Conservation (phyloP, 2,329 filamentous ascomycete species). For the Cladosporium velox region DNA sequence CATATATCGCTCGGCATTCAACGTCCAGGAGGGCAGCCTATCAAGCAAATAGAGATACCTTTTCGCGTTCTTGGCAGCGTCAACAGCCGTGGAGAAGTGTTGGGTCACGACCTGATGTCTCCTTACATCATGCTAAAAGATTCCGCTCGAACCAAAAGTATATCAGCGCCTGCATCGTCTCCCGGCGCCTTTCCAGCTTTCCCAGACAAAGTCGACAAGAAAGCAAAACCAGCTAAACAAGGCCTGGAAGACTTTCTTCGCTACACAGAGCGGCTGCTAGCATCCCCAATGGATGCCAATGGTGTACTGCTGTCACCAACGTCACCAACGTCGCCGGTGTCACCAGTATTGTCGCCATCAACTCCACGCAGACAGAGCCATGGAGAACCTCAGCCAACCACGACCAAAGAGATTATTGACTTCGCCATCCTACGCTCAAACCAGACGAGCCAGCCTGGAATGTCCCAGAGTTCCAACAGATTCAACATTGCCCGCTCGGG, state of each 20-base stretch:
- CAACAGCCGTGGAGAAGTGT: conserved; percentile 81
- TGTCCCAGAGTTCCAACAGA: conserved; percentile 77
- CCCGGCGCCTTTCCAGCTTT: conserved; percentile 25
- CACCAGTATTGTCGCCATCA: conserved; percentile 57
- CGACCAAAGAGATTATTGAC: conserved; percentile 83
- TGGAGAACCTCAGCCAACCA: conserved; percentile 53
- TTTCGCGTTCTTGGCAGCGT: conserved; percentile 94
- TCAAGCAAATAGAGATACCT: conserved; percentile 87
- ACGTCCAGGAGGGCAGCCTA: conserved; percentile 74
- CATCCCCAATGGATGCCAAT: conserved; percentile 56
- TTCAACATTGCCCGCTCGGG: conserved; percentile 95
- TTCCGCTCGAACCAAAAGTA: conserved; percentile 60
- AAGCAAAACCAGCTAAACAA: conserved; percentile 36
- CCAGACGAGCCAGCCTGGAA: conserved; percentile 57
- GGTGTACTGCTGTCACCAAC: conserved; percentile 72
- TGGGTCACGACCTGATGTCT: conserved; percentile 91
- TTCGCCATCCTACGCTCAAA: conserved; percentile 80
- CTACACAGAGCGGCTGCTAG: conserved; percentile 76
- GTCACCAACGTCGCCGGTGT: conserved; percentile 42
- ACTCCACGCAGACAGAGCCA: conserved; percentile 41
- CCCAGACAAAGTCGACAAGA: conserved; percentile 41
- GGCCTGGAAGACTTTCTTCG: conserved; percentile 66
- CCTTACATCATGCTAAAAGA: conserved; percentile 89
- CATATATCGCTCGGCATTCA: conserved; percentile 90
- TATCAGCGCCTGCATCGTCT: conserved; percentile 34